phyloP scores from a whole-genome alignment of 371 early-diverging fungal species.

The Chytridium lagenaria region DNA sequence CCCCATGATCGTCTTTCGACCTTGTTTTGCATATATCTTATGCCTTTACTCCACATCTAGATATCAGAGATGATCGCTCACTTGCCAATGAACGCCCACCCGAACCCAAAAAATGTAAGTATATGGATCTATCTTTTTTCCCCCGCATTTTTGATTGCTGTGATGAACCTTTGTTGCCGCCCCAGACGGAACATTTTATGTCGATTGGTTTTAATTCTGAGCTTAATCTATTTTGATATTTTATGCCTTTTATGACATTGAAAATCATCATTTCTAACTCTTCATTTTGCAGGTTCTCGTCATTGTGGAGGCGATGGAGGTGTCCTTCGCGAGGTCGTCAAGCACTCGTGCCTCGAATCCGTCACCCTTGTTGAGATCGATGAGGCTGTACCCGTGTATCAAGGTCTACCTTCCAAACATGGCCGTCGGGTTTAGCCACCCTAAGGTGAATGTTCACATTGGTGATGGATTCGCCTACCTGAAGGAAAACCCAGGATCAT shows the following conservation, averaged over 20 bases:
- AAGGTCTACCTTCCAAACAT: constrained; percentile 92
- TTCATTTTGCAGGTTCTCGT: constrained; percentile 77
- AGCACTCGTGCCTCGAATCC: constrained; percentile 90
- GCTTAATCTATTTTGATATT: constrained; percentile 17
- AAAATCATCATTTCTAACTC: no score
- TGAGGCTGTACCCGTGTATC: constrained; percentile 88
- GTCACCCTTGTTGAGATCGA: constrained; percentile 96
- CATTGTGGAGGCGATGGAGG: constrained; percentile 98
- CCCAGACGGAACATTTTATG: constrained; percentile 54
- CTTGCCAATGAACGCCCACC: constrained; percentile 92
- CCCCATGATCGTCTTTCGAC: not conserved
- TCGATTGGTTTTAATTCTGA: constrained; percentile 31
- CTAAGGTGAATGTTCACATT: constrained; percentile 91
- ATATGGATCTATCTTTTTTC: constrained; percentile 10
- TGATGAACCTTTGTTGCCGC: constrained; percentile 62
- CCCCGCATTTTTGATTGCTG: not conserved
- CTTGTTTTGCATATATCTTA: constrained; percentile 1
- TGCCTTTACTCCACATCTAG: constrained; percentile 43
- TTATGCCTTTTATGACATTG: no score
- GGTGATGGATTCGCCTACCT: constrained; percentile 95
- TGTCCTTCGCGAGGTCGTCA: constrained; percentile 95
- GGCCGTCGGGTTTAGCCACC: constrained; percentile 92
- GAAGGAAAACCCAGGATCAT: constrained; percentile 81
- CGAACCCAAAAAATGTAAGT: constrained; percentile 87
- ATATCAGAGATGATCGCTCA: constrained; percentile 98